Conservation (phyloP, 2,329 filamentous ascomycete genomes). For the Colletotrichum sp. region DNA sequence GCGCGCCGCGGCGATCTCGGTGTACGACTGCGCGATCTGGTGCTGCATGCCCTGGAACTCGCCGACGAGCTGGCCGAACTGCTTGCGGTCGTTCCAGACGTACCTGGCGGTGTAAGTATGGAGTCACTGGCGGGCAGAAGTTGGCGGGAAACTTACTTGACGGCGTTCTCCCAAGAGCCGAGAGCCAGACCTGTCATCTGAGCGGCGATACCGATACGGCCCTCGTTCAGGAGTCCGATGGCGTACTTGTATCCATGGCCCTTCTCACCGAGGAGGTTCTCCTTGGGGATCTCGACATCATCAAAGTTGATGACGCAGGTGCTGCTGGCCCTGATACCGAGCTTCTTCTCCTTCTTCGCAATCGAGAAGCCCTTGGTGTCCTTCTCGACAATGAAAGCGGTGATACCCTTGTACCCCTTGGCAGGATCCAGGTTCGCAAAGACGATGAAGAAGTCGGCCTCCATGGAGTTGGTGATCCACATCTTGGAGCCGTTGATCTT, state of each 20-base stretch:
- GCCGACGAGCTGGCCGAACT: slow-evolving; percentile 92
- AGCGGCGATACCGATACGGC: slow-evolving; percentile 95
- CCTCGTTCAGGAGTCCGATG: slow-evolving; percentile 92
- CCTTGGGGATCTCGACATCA: slow-evolving; percentile 88
- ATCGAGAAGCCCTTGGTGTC: slow-evolving; percentile 87
- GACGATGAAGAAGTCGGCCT: slow-evolving; percentile 94
- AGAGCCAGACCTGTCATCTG: slow-evolving; percentile 98
- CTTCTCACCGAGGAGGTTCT: slow-evolving; percentile 85
- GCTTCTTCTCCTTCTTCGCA: slow-evolving; percentile 99
- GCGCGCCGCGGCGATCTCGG: slow-evolving; percentile 89
- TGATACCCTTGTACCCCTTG: slow-evolving; percentile 96
- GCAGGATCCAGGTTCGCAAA: slow-evolving; percentile 94
- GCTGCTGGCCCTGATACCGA: slow-evolving; percentile 93
- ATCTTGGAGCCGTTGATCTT: slow-evolving; percentile 93
- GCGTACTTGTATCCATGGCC: slow-evolving; percentile 98
- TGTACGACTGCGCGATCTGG: slow-evolving; percentile 95
- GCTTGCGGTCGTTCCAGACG: slow-evolving; percentile 97
- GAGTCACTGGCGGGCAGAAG: too few species aligned
- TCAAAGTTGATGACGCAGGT: slow-evolving; percentile 98
- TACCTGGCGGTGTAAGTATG: slow-evolving; percentile 57
- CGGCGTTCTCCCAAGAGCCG: slow-evolving; percentile 94
- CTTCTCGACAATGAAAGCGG: slow-evolving; percentile 95
- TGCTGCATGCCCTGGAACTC: slow-evolving; percentile 99
- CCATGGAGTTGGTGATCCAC: slow-evolving; percentile 99
- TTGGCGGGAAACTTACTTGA: slow-evolving; percentile 55